These are phyloP conservation scores for Hemileccinum impolitum DNA, from an alignment of 768 basidiomycete species.

Conservation along the genomic window DNA sequence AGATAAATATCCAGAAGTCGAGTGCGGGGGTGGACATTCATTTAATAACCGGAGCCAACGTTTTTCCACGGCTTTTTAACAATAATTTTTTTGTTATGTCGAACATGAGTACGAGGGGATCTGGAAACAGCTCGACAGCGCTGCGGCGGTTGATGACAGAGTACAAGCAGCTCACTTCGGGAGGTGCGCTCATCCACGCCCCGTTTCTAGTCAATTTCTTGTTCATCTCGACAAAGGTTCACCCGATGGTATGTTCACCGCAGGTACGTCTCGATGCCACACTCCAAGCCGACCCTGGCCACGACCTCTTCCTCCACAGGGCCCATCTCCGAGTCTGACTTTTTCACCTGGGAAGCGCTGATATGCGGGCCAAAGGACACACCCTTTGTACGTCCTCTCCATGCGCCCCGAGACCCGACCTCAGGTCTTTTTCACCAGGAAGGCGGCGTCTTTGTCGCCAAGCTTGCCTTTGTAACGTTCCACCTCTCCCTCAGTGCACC, in stretches of 20 bases:
- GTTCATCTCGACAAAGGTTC: conserved; percentile 48
- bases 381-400: conserved; percentile 66
- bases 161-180: conserved; percentile 80
- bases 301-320: conserved; percentile 46
- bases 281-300: neutral
- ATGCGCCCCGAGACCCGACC: neutral
- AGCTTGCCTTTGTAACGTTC: conserved; percentile 81
- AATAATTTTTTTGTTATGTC: neutral
- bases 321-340: conserved; percentile 87
- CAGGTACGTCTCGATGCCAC: conserved; percentile 46
- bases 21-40: neutral
- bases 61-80: too few relatives aligned
- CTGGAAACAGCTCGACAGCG: conserved; percentile 60
- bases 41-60: neutral
- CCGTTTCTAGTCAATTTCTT: neutral
- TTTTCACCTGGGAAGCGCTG: conserved; percentile 95
- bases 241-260: conserved; percentile 96
- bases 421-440: conserved; percentile 47
- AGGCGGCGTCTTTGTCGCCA: conserved; percentile 92
- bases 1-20: neutral
- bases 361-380: conserved; percentile 94
- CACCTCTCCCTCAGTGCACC: neutral
- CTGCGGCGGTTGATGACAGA: conserved; percentile 89
- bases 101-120: conserved; percentile 52
- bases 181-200: conserved; percentile 43